These are phyloP conservation scores for Polytrichum formosum DNA, from an alignment of 225 moss, liverwort and hornwort species.

Conservation along the genomic window DNA sequence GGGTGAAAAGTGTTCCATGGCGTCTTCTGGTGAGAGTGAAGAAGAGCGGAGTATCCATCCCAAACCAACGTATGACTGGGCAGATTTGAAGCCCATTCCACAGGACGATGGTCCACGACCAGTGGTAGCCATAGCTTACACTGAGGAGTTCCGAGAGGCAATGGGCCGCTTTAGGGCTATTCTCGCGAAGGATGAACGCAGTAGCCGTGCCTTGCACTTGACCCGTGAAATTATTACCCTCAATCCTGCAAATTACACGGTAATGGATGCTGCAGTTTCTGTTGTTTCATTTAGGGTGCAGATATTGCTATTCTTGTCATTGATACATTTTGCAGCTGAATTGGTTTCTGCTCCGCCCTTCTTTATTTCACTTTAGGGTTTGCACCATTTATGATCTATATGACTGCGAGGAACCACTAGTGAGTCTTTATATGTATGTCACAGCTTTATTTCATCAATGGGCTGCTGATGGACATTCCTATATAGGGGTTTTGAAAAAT, in stretches of 20 bases:
- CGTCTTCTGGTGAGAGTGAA: neutral
- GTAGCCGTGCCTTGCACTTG: slow-evolving; percentile 67
- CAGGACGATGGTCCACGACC: slow-evolving; percentile 96
- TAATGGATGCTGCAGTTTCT: slow-evolving; percentile 17
- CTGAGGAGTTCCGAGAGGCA: slow-evolving; percentile 70
- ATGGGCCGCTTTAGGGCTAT: slow-evolving; percentile 92
- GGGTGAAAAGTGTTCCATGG: slow-evolving; percentile 1
- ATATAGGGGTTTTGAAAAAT: neutral
- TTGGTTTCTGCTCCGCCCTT: too few relatives aligned
- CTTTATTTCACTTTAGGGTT: too few relatives aligned
- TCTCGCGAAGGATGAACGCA: slow-evolving; percentile 86
- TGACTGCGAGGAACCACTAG: too few relatives aligned
- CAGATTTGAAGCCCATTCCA: slow-evolving; percentile 64
- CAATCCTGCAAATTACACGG: slow-evolving; percentile 96
- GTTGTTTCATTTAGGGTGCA: neutral
- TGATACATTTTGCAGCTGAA: too few relatives aligned
- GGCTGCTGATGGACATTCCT: neutral
- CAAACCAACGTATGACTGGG: slow-evolving; percentile 58
- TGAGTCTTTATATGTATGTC: too few relatives aligned
- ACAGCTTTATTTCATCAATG: too few relatives aligned
- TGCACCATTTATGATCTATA: too few relatives aligned
- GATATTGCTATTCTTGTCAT: too few relatives aligned
- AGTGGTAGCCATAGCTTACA: slow-evolving; percentile 86
- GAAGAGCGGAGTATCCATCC: slow-evolving; percentile 35
- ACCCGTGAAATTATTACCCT: slow-evolving; percentile 76